phyloP scores from a whole-genome alignment of 768 basidiomycete genomes.

The Lactifluus echinatus region DNA sequence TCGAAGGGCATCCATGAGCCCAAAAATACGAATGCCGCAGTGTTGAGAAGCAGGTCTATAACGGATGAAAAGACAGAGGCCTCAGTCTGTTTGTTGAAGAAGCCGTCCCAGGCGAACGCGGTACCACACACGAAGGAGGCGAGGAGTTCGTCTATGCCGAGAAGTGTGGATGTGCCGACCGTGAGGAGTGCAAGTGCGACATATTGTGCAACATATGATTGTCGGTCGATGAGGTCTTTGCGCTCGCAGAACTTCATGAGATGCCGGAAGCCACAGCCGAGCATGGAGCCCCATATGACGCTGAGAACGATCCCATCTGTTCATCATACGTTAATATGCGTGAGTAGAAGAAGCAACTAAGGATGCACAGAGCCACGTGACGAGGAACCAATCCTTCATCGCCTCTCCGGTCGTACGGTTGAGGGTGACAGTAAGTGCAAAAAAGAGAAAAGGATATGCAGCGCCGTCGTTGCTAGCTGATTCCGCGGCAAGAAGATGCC shows the following conservation, averaged over 20 bases:
- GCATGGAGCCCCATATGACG: constrained; percentile 57
- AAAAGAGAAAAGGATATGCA: constrained; percentile 87
- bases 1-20: constrained; percentile 97
- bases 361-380: constrained; percentile 74
- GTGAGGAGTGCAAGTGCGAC: constrained; percentile 76
- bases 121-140: constrained; percentile 93
- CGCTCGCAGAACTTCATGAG: constrained; percentile 90
- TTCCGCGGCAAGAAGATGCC: constrained; percentile 59
- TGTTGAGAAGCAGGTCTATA: constrained; percentile 92
- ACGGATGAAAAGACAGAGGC: constrained; percentile 94
- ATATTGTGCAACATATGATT: constrained; percentile 92
- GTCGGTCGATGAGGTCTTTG: constrained; percentile 81
- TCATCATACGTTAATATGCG: constrained; percentile 7
- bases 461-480: constrained; percentile 96
- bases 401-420: constrained; percentile 55
- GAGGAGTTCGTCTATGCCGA: constrained; percentile 90
- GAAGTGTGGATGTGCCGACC: constrained; percentile 73
- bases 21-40: constrained; percentile 90
- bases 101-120: constrained; percentile 95
- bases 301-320: constrained; percentile 78
- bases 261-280: constrained; percentile 77
- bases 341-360: background rate
- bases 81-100: constrained; percentile 89
- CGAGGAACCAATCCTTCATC: constrained; percentile 79
- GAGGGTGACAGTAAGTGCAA: constrained; percentile 80